phyloP scores from a whole-genome alignment of 2,329 filamentous ascomycete genomes.

The Beauveria sp. region DNA sequence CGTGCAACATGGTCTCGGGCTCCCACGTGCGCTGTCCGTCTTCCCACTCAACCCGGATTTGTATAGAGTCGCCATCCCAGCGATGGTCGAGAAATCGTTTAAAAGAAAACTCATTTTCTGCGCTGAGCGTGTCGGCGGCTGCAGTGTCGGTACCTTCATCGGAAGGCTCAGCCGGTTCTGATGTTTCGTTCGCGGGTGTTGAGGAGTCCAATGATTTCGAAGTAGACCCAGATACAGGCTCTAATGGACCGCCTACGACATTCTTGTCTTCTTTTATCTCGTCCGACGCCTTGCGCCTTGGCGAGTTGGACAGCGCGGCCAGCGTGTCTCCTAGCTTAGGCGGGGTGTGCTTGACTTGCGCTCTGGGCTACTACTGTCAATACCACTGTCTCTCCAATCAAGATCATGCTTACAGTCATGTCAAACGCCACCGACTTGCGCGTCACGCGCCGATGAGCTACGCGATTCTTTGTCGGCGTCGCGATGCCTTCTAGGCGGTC shows the following conservation, averaged over 20 bases:
- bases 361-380: not conserved
- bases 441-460: not conserved
- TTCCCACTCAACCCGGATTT: conserved; percentile 34
- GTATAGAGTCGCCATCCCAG: conserved; percentile 22
- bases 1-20: conserved; percentile 25
- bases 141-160: not conserved
- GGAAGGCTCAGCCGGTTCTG: not conserved
- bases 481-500: not conserved
- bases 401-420: conserved; percentile 1
- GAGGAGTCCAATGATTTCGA: not conserved
- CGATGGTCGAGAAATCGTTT: conserved; percentile 17
- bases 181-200: not conserved
- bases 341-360: conserved; percentile 2
- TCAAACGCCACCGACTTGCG: conserved; percentile 9
- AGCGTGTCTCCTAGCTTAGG: not conserved
- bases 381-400: not conserved
- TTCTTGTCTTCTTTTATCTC: not conserved
- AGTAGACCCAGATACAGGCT: no score
- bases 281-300: not conserved
- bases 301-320: not conserved
- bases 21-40: conserved; percentile 26
- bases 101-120: not conserved
- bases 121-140: not conserved
- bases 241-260: not conserved
- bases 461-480: conserved; percentile 1